A percentile compares a stretch with the other conserved stretches of the same genome.
phyloP scores from a whole-genome alignment of 441 rosid species.

The Adansonia madagascariensis region DNA sequence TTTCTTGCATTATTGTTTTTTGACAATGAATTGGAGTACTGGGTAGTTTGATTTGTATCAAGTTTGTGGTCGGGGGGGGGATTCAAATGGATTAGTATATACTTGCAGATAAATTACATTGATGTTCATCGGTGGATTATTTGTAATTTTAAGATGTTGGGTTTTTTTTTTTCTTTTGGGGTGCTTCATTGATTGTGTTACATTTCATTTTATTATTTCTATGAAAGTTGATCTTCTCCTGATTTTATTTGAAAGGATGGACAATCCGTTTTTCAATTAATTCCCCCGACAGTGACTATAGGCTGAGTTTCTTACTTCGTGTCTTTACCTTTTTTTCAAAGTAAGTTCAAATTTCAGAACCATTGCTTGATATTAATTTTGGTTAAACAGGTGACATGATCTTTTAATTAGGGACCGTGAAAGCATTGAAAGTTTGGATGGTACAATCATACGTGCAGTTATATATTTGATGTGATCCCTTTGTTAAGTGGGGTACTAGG shows the following conservation, averaged over 20 bases:
- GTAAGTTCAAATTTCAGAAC: not conserved
- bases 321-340: not conserved
- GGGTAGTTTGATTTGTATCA: not conserved
- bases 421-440: slow-evolving; percentile 2
- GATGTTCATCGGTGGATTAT: slow-evolving; percentile 2
- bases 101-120: not conserved
- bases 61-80: not conserved
- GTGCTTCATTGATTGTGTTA: not conserved
- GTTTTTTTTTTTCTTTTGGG: not conserved
- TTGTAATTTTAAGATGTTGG: not conserved
- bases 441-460: not conserved
- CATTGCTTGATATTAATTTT: not conserved
- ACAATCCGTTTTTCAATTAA: not conserved
- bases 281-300: not conserved
- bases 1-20: not conserved
- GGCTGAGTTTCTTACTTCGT: not conserved
- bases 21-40: not conserved
- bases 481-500: slow-evolving; percentile 19
- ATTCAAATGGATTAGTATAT: not conserved
- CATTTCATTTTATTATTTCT: not conserved
- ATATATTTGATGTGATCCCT: slow-evolving; percentile 1
- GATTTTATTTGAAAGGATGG: slow-evolving; percentile 13
- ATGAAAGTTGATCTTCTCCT: not conserved
- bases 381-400: not conserved
- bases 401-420: slow-evolving; percentile 8